Evolutionary conservation across 441 rosid genomes (phyloP).

Genomic region (Dalechampia spathulata): DNA sequence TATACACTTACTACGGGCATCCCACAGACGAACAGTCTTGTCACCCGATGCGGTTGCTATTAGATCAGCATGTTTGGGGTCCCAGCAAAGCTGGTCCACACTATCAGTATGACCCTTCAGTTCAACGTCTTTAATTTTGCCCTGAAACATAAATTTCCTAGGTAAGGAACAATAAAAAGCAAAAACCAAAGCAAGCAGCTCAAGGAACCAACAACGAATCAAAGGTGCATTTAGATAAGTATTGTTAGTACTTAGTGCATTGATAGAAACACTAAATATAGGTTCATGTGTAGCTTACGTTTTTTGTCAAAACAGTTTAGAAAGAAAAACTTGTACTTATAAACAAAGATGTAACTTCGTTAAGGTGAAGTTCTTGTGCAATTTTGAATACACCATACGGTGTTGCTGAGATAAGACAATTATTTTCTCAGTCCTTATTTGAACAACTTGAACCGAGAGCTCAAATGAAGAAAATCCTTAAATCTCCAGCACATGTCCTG

Average conservation of each 20-base stretch:
- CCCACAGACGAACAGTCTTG: constrained; percentile 94
- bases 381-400: not conserved
- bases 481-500: not conserved
- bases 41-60: constrained; percentile 99
- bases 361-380: not conserved
- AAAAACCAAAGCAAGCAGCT: not conserved
- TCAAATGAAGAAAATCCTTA: not conserved
- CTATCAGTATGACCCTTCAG: constrained; percentile 93
- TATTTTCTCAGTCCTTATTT: not conserved
- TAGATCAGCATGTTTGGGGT: constrained; percentile 85
- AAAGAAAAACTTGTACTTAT: not conserved
- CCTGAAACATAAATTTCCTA: constrained; percentile 34
- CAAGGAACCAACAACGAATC: not conserved
- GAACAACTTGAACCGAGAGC: not conserved
- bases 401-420: no score
- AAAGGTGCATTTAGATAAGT: not conserved
- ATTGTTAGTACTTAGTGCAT: no score
- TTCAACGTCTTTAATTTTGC: constrained; percentile 79
- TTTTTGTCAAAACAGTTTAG: not conserved
- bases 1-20: constrained; percentile 74
- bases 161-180: not conserved
- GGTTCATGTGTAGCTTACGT: no score
- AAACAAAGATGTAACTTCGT: not conserved
- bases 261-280: no score
- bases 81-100: constrained; percentile 98